Evolutionary conservation across 139 green algal genomes (phyloP).

Genomic region (Bryopsis sp.): DNA sequence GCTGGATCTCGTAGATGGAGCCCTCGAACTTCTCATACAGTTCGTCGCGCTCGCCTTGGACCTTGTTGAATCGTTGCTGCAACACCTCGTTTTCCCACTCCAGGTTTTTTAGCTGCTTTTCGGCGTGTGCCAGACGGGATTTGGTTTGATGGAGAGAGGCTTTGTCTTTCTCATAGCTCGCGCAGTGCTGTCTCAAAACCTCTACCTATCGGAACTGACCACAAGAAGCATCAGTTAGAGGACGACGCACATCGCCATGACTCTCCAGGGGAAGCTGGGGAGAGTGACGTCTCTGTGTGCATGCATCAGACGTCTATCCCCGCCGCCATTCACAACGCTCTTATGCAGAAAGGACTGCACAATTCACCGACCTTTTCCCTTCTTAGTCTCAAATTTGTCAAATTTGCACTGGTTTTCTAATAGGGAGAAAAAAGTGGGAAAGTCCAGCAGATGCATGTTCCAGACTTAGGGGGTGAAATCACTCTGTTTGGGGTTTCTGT

Average conservation of each 20-base stretch:
- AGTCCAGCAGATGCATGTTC: too few species aligned
- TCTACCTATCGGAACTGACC: conserved; percentile 37
- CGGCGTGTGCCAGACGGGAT: conserved; percentile 53
- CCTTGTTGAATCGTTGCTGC: conserved; percentile 56
- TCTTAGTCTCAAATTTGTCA: too few species aligned
- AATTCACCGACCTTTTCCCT: too few species aligned
- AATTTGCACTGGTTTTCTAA: too few species aligned
- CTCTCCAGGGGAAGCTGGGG: too few species aligned
- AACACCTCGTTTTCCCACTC: conserved; percentile 82
- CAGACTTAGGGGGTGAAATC: too few species aligned
- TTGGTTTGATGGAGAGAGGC: conserved; percentile 56
- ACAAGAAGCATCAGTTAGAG: conserved; percentile 2
- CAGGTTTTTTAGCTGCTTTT: conserved; percentile 72
- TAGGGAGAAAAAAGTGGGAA: too few species aligned
- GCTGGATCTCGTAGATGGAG: conserved; percentile 66
- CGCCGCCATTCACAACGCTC: background rate
- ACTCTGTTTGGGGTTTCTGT: too few species aligned
- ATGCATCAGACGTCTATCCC: background rate
- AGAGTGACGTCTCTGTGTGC: too few species aligned
- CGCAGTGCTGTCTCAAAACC: conserved; percentile 45
- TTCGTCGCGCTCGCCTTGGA: conserved; percentile 59
- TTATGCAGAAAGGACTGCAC: too few species aligned
- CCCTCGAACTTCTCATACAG: conserved; percentile 69
- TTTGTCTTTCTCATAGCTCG: conserved; percentile 73
- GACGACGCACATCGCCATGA: too few species aligned